These are phyloP conservation scores for Thinopyrum elongatum DNA, from an alignment of 176 grass and related monocot species.

Conservation along the genomic window DNA sequence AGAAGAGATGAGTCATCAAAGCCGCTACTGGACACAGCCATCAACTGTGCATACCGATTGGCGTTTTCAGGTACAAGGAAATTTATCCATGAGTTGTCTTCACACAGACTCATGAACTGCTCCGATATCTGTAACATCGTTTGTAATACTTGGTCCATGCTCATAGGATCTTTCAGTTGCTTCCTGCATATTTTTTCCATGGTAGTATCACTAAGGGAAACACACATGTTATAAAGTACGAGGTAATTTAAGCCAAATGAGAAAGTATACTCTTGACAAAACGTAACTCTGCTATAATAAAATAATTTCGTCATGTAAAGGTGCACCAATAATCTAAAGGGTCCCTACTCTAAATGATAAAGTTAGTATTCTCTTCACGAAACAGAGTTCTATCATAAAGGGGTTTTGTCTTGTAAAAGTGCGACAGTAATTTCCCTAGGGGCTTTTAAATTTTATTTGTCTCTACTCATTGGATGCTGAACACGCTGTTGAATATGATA, in stretches of 20 bases:
- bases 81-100: slow-evolving; percentile 72
- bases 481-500: neutral
- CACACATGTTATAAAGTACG: neutral
- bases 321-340: neutral
- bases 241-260: neutral
- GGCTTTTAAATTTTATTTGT: neutral
- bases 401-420: neutral
- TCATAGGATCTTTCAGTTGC: slow-evolving; percentile 78
- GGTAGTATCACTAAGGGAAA: neutral
- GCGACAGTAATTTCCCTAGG: neutral
- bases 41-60: slow-evolving; percentile 60
- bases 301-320: neutral
- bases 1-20: slow-evolving; percentile 65
- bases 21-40: slow-evolving; percentile 57
- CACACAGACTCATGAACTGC: slow-evolving; percentile 57
- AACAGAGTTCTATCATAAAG: neutral
- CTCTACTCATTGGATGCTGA: neutral
- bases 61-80: slow-evolving; percentile 87
- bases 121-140: slow-evolving; percentile 71
- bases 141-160: slow-evolving; percentile 64
- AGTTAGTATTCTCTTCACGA: neutral
- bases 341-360: neutral
- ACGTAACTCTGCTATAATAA: neutral
- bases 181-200: slow-evolving; percentile 68
- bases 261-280: neutral